Conservation (phyloP, 2,329 filamentous ascomycete genomes). For the Talaromyces sp. region DNA sequence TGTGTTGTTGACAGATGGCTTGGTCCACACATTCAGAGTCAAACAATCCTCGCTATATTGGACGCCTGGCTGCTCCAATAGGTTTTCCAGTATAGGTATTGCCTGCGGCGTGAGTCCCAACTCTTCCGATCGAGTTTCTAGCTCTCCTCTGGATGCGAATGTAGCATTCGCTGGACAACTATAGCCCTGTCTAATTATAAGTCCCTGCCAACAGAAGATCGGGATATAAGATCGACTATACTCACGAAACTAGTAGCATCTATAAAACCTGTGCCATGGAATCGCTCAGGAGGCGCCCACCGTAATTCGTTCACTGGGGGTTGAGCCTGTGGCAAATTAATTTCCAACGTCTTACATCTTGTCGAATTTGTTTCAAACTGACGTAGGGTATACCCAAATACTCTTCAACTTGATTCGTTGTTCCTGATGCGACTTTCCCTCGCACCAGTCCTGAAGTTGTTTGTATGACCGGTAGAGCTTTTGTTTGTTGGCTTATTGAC, state of each 20-base stretch:
- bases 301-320: slow-evolving; percentile 9
- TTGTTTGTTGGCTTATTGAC: neutral
- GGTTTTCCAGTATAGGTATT: neutral
- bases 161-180: slow-evolving; percentile 7
- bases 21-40: slow-evolving; percentile 7
- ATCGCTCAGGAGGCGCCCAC: slow-evolving; percentile 8
- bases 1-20: slow-evolving; percentile 23
- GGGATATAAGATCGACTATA: neutral
- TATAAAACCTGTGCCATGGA: neutral
- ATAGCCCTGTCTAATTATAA: slow-evolving; percentile 4
- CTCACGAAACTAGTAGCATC: slow-evolving; percentile 9
- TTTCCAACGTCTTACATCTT: neutral
- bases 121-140: neutral
- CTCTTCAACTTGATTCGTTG: neutral
- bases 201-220: neutral
- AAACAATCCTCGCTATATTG: slow-evolving; percentile 15
- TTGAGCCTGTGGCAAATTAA: slow-evolving; percentile 6
- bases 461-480: neutral
- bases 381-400: slow-evolving; percentile 14
- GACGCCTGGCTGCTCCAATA: neutral
- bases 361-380: neutral
- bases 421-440: neutral
- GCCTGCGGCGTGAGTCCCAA: slow-evolving; percentile 9
- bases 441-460: slow-evolving; percentile 1
- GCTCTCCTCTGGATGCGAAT: neutral